phyloP scores from a whole-genome alignment of 805 yeast genomes.

The Osmozyma mogii region DNA sequence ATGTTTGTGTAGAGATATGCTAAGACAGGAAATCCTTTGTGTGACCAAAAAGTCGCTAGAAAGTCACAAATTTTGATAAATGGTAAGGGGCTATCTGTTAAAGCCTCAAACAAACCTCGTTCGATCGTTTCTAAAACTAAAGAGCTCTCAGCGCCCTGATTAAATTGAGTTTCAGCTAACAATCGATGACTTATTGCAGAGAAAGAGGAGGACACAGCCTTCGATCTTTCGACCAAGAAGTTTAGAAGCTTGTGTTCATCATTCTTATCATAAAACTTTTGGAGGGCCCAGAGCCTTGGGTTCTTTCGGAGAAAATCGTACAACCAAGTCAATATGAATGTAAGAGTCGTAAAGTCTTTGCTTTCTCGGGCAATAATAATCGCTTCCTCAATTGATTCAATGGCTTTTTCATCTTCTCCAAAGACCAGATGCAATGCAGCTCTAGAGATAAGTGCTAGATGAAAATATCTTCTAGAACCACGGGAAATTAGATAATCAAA shows the following conservation, averaged over 20 bases:
- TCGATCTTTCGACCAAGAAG: slow-evolving; percentile 50
- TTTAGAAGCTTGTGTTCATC: slow-evolving; percentile 61
- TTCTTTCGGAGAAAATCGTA: slow-evolving; percentile 60
- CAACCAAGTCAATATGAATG: slow-evolving; percentile 67
- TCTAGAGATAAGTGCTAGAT: slow-evolving; percentile 64
- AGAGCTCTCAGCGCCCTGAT: no score
- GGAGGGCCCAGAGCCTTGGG: slow-evolving; percentile 46
- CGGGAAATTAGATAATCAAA: slow-evolving; percentile 73
- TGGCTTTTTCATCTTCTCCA: slow-evolving; percentile 58
- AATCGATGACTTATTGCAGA: slow-evolving; percentile 60
- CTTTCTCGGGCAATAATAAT: slow-evolving; percentile 82
- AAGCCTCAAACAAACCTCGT: slow-evolving; percentile 44
- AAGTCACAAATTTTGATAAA: slow-evolving; percentile 41
- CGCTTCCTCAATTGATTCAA: slow-evolving; percentile 79
- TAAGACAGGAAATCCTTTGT: slow-evolving; percentile 42
- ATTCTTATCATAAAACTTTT: slow-evolving; percentile 38
- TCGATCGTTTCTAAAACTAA: no score
- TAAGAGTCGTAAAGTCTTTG: slow-evolving; percentile 64
- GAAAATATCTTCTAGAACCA: slow-evolving; percentile 57
- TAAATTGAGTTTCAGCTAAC: slow-evolving; percentile 49
- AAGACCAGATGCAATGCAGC: slow-evolving; percentile 68
- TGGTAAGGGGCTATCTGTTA: slow-evolving; percentile 32
- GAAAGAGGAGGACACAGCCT: slow-evolving; percentile 38
- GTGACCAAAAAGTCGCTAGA: slow-evolving; percentile 40
- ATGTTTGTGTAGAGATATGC: slow-evolving; percentile 41